Evolutionary conservation across 2,329 filamentous ascomycete species (phyloP), one percentile per base, ranked within the genome.

Genomic region (Cyphellophora europaea): DNA sequence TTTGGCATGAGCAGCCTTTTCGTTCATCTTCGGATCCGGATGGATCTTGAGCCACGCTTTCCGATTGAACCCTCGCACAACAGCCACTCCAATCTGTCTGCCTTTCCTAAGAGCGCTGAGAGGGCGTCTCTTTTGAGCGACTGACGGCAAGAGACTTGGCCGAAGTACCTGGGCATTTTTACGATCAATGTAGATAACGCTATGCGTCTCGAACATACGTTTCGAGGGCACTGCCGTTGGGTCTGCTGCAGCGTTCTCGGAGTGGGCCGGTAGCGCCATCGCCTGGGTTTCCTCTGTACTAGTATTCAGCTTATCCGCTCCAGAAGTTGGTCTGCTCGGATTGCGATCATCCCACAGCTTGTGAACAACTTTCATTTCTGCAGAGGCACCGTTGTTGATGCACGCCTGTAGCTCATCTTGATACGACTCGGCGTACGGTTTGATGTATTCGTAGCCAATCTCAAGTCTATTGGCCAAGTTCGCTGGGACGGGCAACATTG

Each of bases 341-440:
- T 51, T 53, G 28, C 53, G 54, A 21, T 53, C 48, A 5, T 60
- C 51, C 87, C 88, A 95, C 6, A 96, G 63, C 21, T 69, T 77
- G 57, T 94, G 78, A 0, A 84, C 75, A 5, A 95, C 79, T 56
- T 96, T 96, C 61, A 91, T 81, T 58, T 98, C 91, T 1, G 89
- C 91, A 6, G 81, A 67, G 1, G 89, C 79, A 1, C 91, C 91
- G 38, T 95, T 85, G 33, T 94, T 85, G 5, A 94, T 70, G 4
- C 91, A 93, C 57, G 86, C 93, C 45, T 81, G 78, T 5, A 98
- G 65, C 58, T 98, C 89, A 51, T 95, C 88, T 34, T 72, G 73
- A 87, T 91, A 98, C 1, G 89, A 94, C 49, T 91, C 77, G 2
- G 83, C 87, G 80, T 89, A 94, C 0, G 86, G 85, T 35, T 78